Conservation (phyloP, 148 eudicot species). For the Fagopyrum homotropicum region DNA sequence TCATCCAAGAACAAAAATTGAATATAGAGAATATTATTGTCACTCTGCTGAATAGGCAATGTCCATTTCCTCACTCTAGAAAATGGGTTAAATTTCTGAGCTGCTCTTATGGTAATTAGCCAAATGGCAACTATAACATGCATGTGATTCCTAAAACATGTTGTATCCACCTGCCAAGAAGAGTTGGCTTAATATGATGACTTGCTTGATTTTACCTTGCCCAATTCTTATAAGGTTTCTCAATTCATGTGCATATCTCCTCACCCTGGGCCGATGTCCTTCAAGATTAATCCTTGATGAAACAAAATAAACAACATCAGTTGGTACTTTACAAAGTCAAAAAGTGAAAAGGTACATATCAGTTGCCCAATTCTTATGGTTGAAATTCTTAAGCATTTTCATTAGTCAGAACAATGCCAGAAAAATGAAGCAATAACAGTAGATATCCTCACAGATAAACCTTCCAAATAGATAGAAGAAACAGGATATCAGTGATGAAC, state of each 20-base stretch:
- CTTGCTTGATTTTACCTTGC: slow-evolving; percentile 49
- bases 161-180: neutral
- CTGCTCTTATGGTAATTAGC: neutral
- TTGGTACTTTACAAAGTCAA: neutral
- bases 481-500: neutral
- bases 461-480: neutral
- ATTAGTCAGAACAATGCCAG: too few species aligned
- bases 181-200: neutral
- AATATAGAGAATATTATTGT: too few species aligned
- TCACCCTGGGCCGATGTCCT: slow-evolving; percentile 78
- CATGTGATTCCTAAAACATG: neutral
- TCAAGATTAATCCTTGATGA: slow-evolving; percentile 76
- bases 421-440: neutral
- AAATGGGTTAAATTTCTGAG: neutral
- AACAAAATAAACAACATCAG: slow-evolving; percentile 8
- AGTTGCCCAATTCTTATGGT: too few species aligned
- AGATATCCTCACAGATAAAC: neutral
- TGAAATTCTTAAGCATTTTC: too few species aligned
- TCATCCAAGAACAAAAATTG: too few species aligned
- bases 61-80: too few species aligned
- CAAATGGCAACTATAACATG: neutral
- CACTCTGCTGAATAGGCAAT: too few species aligned
- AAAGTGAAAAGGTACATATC: too few species aligned
- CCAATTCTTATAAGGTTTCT: slow-evolving; percentile 75
- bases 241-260: slow-evolving; percentile 75